Percentiles rank a stretch among this genome's conserved stretches.
Conservation (phyloP, 495 filamentous ascomycete genomes). For the Penicillium canariense region DNA sequence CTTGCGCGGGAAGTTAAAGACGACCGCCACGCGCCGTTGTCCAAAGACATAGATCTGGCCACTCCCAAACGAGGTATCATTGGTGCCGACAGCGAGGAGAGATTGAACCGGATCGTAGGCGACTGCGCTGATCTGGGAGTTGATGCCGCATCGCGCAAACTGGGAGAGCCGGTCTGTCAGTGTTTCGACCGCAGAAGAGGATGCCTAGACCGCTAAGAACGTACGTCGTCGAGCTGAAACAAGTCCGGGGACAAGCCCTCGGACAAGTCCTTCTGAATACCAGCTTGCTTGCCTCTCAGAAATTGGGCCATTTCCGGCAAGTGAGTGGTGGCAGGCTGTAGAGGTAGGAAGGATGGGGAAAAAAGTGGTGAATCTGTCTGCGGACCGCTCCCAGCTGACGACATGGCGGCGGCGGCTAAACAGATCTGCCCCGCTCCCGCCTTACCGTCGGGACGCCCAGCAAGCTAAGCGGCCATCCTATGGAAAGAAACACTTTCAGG, state of each 20-base stretch:
- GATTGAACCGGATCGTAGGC: slow-evolving; percentile 94
- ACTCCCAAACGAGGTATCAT: slow-evolving; percentile 70
- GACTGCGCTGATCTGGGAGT: slow-evolving; percentile 77
- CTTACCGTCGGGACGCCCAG: slow-evolving; percentile 2
- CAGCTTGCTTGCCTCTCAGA: slow-evolving; percentile 86
- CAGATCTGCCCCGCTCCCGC: slow-evolving; percentile 31
- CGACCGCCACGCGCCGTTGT: slow-evolving; percentile 71
- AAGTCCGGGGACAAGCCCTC: slow-evolving; percentile 68
- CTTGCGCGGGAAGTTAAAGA: slow-evolving; percentile 60
- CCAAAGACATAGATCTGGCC: slow-evolving; percentile 92
- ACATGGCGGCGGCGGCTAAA: slow-evolving; percentile 32
- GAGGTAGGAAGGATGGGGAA: slow-evolving; percentile 11
- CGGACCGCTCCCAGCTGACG: slow-evolving; percentile 24
- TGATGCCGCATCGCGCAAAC: slow-evolving; percentile 81
- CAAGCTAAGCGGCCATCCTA: neutral
- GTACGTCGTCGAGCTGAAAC: slow-evolving; percentile 79
- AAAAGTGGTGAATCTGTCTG: slow-evolving; percentile 17
- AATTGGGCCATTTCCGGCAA: slow-evolving; percentile 69
- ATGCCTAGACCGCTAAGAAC: slow-evolving; percentile 34
- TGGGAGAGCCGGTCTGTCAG: slow-evolving; percentile 32
- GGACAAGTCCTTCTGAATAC: slow-evolving; percentile 87
- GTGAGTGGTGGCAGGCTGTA: slow-evolving; percentile 3
- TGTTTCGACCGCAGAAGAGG: slow-evolving; percentile 19
- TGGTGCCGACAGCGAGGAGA: slow-evolving; percentile 88
- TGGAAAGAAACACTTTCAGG: neutral